A percentile compares a stretch with the other conserved stretches of the same genome.
Evolutionary conservation across 169 alveolate genomes (phyloP).

Genomic region (Amoebophrya sp.): DNA sequence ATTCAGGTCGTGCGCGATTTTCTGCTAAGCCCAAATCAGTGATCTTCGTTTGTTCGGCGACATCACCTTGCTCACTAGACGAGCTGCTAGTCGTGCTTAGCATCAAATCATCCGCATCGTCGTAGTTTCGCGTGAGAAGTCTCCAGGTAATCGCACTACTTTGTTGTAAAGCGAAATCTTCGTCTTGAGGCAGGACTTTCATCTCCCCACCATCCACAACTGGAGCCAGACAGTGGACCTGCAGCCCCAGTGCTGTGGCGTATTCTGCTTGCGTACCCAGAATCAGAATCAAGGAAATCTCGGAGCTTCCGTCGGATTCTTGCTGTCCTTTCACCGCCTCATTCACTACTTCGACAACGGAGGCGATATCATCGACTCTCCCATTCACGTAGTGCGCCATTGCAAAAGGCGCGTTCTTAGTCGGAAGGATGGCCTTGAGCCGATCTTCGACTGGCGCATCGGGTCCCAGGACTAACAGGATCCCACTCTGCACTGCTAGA

Average conservation of each 20-base stretch:
- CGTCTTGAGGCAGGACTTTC: not conserved
- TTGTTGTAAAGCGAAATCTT: not conserved
- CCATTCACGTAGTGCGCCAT: not conserved
- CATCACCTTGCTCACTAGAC: too few species aligned
- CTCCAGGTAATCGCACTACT: not conserved
- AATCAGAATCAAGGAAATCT: not conserved
- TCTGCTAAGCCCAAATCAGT: too few species aligned
- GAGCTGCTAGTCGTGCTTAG: too few species aligned
- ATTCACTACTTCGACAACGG: too few species aligned
- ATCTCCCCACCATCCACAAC: not conserved
- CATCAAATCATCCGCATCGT: too few species aligned
- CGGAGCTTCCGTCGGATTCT: too few species aligned
- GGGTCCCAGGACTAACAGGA: not conserved
- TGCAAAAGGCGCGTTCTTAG: not conserved
- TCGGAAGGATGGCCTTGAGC: not conserved
- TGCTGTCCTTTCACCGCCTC: too few species aligned
- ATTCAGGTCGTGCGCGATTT: not conserved
- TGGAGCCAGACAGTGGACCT: not conserved
- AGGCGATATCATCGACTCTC: too few species aligned
- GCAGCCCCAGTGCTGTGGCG: constrained; percentile 5
- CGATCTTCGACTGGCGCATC: not conserved
- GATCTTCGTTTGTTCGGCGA: too few species aligned
- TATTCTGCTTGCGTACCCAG: not conserved
- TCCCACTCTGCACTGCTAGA: not conserved
- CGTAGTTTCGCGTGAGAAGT: not conserved